phyloP scores from a whole-genome alignment of 768 basidiomycete genomes.

The Suillus placidus region DNA sequence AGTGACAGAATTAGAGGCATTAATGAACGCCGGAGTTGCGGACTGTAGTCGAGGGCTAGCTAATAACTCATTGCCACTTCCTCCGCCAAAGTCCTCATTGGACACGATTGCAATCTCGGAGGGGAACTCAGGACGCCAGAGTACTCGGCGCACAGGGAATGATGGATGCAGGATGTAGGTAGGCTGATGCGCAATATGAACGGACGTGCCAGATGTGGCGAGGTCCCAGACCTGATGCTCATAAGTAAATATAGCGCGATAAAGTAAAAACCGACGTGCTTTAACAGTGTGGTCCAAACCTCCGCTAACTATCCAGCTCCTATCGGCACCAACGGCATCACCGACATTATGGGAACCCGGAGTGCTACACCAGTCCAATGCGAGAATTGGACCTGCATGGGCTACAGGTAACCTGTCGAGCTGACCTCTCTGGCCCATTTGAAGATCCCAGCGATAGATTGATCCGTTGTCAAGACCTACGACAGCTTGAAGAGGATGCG shows the following conservation, averaged over 20 bases:
- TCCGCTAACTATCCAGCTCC: slow-evolving; percentile 79
- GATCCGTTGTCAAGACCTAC: slow-evolving; percentile 72
- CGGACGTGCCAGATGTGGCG: slow-evolving; percentile 35
- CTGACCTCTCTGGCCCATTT: slow-evolving; percentile 73
- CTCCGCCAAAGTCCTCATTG: slow-evolving; percentile 54
- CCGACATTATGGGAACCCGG: slow-evolving; percentile 22
- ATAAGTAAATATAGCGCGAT: slow-evolving; percentile 6
- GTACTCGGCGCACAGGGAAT: slow-evolving; percentile 70
- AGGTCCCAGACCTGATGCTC: slow-evolving; percentile 72
- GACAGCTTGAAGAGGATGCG: slow-evolving; percentile 68
- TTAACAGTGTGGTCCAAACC: slow-evolving; percentile 82
- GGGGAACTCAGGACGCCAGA: slow-evolving; percentile 77
- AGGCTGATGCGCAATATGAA: slow-evolving; percentile 65
- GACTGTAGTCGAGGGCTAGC: slow-evolving; percentile 33
- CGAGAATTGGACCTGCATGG: slow-evolving; percentile 70
- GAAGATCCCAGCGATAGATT: slow-evolving; percentile 79
- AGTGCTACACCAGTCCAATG: slow-evolving; percentile 69
- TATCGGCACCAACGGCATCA: slow-evolving; percentile 22
- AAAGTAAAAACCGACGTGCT: slow-evolving; percentile 37
- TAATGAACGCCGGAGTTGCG: slow-evolving; percentile 24
- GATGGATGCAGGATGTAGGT: slow-evolving; percentile 74
- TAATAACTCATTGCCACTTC: slow-evolving; percentile 25
- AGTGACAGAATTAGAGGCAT: slow-evolving; percentile 8
- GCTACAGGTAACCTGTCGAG: slow-evolving; percentile 75
- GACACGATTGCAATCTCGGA: slow-evolving; percentile 78